phyloP scores from a whole-genome alignment of 768 basidiomycete genomes.

The Aureoboletus auriporus region DNA sequence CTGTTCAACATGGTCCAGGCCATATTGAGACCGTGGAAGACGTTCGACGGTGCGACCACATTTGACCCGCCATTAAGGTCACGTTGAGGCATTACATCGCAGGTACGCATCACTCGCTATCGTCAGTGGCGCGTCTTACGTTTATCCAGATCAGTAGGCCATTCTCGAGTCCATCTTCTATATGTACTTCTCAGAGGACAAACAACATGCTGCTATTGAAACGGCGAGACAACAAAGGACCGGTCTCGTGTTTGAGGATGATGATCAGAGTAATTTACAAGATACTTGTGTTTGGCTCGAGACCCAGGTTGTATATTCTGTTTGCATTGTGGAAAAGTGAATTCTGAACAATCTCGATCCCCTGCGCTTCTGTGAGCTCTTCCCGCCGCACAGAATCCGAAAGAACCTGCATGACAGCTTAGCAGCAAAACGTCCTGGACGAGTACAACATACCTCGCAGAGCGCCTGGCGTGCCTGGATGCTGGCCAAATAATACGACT shows the following conservation, averaged over 20 bases:
- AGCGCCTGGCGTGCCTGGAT: slow-evolving; percentile 61
- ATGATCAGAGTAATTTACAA: background rate
- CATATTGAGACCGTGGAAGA: slow-evolving; percentile 35
- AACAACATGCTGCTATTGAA: slow-evolving; percentile 44
- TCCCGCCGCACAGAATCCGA: slow-evolving; percentile 39
- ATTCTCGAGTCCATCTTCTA: slow-evolving; percentile 51
- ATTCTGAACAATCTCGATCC: slow-evolving; percentile 48
- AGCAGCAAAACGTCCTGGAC: too few species aligned
- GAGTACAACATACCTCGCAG: slow-evolving; percentile 40
- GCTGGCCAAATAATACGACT: slow-evolving; percentile 66
- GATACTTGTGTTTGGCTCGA: slow-evolving; percentile 29
- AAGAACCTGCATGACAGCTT: slow-evolving; percentile 23
- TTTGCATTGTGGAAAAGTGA: slow-evolving; percentile 69
- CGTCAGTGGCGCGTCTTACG: background rate
- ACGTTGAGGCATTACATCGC: slow-evolving; percentile 72
- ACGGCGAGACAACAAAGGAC: slow-evolving; percentile 50
- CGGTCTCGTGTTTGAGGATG: slow-evolving; percentile 47
- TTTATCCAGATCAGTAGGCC: slow-evolving; percentile 49
- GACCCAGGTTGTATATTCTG: slow-evolving; percentile 53
- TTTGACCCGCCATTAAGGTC: slow-evolving; percentile 52
- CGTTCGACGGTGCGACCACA: slow-evolving; percentile 12
- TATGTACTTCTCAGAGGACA: slow-evolving; percentile 38
- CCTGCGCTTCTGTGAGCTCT: slow-evolving; percentile 54
- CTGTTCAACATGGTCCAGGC: slow-evolving; percentile 64
- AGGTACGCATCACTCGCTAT: slow-evolving; percentile 34